Base-by-base conservation (phyloP, 352 stramenopile species). In the Globisporangium okanoganense region DNA sequence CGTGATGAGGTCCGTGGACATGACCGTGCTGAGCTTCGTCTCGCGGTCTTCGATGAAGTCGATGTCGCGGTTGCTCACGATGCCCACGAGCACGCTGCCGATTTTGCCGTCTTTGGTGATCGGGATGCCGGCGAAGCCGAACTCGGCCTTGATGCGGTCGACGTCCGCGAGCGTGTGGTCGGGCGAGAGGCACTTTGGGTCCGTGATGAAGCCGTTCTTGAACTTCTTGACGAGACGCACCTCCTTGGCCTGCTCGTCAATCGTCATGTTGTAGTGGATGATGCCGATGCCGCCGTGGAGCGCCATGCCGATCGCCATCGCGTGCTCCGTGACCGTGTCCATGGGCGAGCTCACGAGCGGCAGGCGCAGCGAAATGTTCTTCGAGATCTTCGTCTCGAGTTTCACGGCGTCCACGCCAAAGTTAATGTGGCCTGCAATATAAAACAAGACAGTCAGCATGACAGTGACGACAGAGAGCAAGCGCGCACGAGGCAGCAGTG, bases 181-280 rank as follows among this genome's bases (percentile, higher is more conserved):
- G 1, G 97, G 97, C 48, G 88, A 97, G 20, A 99, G 80, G 65
- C 90, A 98, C 68, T 99, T 95, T 44, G 97, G 97, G 79, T 99
- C 95, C 29, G 95, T 98, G 77, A 99, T 99, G 82, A 99, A 99
- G 41, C 98, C 98, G 76, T 99, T 99, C 84, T 99, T 99, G 82
- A 98, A 99, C 66, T 98, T 97, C 84, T 99, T 99, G 31, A 99
- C 98, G 22, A 95, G 76, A 35, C 74, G 72, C 74, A 97, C 91
- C 67, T 96, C 88, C 67, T 94, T 94, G 25, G 90, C 97, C 79
- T 99, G 97, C 62, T 99, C 96, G 64, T 99, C 92, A 29, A 98
- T 73, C 29, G 85, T 97, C 85, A 99, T 98, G 90, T 99, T 99
- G 78, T 99, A 99, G 82, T 99, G 98, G 69, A 99, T 99, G 68